Evolutionary conservation across 768 basidiomycete genomes (phyloP).

Genomic region (Sporobolomyces pararoseus): DNA sequence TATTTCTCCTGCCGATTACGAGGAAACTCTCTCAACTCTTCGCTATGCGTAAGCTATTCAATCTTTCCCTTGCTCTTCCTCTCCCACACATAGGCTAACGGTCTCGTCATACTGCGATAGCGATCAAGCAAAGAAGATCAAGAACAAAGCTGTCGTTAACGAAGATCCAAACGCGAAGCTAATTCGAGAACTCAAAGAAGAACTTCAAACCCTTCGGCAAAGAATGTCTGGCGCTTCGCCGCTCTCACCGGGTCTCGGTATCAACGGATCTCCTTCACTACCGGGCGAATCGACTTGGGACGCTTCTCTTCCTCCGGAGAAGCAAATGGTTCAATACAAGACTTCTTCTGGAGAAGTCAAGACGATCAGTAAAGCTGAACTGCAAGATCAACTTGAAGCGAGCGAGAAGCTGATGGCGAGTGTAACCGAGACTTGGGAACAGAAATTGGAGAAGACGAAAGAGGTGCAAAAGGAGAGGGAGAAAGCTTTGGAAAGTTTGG

Average conservation of each 20-base stretch:
- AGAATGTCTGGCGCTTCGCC: slow-evolving; percentile 60
- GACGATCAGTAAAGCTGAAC: slow-evolving; percentile 92
- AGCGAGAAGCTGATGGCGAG: slow-evolving; percentile 93
- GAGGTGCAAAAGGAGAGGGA: slow-evolving; percentile 96
- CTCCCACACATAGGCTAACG: background rate
- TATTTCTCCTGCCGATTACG: slow-evolving; percentile 96
- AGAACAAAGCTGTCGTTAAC: slow-evolving; percentile 98
- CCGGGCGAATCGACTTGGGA: slow-evolving; percentile 74
- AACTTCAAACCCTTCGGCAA: slow-evolving; percentile 86
- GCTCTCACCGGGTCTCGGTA: background rate
- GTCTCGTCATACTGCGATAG: background rate
- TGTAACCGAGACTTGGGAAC: slow-evolving; percentile 92
- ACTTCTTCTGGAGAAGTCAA: slow-evolving; percentile 89
- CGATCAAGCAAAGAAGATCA: slow-evolving; percentile 88
- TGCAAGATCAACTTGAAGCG: slow-evolving; percentile 93
- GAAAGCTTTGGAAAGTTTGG: slow-evolving; percentile 93
- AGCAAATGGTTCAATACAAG: slow-evolving; percentile 90
- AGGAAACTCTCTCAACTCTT: slow-evolving; percentile 91
- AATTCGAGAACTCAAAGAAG: slow-evolving; percentile 97
- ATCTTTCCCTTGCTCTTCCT: background rate
- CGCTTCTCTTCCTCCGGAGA: slow-evolving; percentile 80
- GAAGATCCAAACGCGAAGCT: slow-evolving; percentile 99
- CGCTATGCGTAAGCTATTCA: slow-evolving; percentile 89
- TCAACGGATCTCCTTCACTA: slow-evolving; percentile 45
- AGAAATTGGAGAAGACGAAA: slow-evolving; percentile 84